Conservation (phyloP, 2,329 filamentous ascomycete species). For the Aspergillus pseudonomiae region DNA sequence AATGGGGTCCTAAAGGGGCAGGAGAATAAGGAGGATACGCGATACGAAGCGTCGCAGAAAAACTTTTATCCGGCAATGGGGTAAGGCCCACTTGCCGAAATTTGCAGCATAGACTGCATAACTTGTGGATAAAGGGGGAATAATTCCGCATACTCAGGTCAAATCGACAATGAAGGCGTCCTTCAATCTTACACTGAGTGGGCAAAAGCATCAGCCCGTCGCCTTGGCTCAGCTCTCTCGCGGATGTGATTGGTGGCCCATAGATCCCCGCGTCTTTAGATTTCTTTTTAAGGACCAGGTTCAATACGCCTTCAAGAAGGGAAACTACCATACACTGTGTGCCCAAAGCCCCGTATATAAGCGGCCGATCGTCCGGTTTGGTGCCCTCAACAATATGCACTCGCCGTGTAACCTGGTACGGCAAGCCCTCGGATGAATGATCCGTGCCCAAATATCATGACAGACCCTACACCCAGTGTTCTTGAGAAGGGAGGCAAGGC, state of each 20-base stretch:
- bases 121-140: neutral
- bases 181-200: neutral
- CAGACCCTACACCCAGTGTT: neutral
- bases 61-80: neutral
- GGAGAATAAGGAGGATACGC: neutral
- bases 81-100: neutral
- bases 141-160: neutral
- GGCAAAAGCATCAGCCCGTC: neutral
- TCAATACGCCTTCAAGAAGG: neutral
- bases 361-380: neutral
- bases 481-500: neutral
- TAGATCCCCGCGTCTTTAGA: neutral
- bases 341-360: neutral
- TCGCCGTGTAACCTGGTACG: neutral
- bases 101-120: neutral
- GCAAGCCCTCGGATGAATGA: neutral
- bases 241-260: neutral
- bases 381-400: neutral
- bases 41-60: neutral
- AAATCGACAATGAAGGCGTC: neutral
- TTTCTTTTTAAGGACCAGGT: neutral
- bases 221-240: neutral
- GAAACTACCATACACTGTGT: neutral
- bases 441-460: neutral
- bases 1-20: neutral